Evolutionary conservation across 352 stramenopile genomes (phyloP).

Genomic region (Nothophytophthora sp.): DNA sequence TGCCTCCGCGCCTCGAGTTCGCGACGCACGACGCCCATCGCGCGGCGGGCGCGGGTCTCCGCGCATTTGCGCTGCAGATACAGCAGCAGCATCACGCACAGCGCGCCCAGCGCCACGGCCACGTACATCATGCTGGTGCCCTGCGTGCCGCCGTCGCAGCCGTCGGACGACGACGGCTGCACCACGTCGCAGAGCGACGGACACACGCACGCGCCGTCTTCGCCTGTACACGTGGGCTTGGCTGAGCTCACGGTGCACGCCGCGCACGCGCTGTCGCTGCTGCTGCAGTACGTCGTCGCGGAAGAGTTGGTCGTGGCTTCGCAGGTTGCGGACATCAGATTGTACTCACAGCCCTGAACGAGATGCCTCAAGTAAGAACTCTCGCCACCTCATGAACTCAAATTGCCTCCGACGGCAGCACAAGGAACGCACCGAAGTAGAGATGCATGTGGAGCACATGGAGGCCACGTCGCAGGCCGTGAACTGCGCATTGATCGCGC

Average conservation of each 20-base stretch:
- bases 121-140: constrained; percentile 31
- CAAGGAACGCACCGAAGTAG: constrained; percentile 20
- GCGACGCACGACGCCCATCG: constrained; percentile 20
- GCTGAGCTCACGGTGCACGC: constrained; percentile 31
- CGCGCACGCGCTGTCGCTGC: constrained; percentile 23
- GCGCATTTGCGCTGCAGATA: constrained; percentile 38
- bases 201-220: constrained; percentile 36
- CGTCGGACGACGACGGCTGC: constrained; percentile 1
- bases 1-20: constrained; percentile 21
- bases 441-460: constrained; percentile 43
- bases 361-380: neutral
- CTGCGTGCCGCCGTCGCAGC: constrained; percentile 16
- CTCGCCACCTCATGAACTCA: constrained; percentile 36
- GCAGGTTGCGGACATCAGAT: constrained; percentile 32
- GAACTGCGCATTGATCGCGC: constrained; percentile 24
- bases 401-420: too few relatives aligned
- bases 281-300: constrained; percentile 22
- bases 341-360: constrained; percentile 35
- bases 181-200: constrained; percentile 37
- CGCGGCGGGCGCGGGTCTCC: constrained; percentile 24
- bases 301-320: constrained; percentile 16
- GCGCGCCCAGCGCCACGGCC: constrained; percentile 24
- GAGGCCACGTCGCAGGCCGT: constrained; percentile 40
- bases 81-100: constrained; percentile 38
- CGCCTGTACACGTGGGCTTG: constrained; percentile 30